Percentiles rank a stretch among this genome's conserved stretches.
Evolutionary conservation across 2,329 filamentous ascomycete genomes (phyloP).

Genomic region (Cyclaneusma minus): DNA sequence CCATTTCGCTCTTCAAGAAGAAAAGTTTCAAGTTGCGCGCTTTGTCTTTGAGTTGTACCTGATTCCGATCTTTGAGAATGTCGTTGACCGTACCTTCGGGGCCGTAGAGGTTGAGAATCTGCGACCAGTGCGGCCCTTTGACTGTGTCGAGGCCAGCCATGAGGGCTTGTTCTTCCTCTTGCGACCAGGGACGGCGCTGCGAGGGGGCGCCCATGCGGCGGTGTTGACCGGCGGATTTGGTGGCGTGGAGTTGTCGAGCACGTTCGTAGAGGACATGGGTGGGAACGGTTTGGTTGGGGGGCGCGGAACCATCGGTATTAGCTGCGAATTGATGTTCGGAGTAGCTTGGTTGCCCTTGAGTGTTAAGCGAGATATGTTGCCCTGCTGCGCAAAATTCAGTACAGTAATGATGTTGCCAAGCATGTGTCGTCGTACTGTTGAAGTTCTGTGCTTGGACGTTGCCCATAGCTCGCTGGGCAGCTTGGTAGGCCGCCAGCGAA

Average conservation of each 20-base stretch:
- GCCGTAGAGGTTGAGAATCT: constrained; percentile 75
- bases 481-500: too few species aligned
- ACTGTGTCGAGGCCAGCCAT: constrained; percentile 82
- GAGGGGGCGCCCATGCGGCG: constrained; percentile 35
- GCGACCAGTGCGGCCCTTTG: constrained; percentile 84
- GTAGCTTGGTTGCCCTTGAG: neutral
- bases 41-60: constrained; percentile 88
- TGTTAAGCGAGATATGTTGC: neutral
- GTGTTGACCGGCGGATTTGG: constrained; percentile 32
- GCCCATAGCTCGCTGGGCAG: constrained; percentile 14
- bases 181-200: constrained; percentile 67
- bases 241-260: constrained; percentile 36
- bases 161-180: constrained; percentile 77
- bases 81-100: constrained; percentile 65
- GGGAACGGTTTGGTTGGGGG: constrained; percentile 22
- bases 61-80: constrained; percentile 74
- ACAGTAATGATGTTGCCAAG: neutral
- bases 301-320: too few species aligned
- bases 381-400: neutral
- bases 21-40: constrained; percentile 80
- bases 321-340: too few species aligned
- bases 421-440: constrained; percentile 1
- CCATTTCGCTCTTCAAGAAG: constrained; percentile 80
- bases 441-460: constrained; percentile 4
- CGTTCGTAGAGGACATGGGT: constrained; percentile 42